phyloP scores from a whole-genome alignment of 2,329 filamentous ascomycete genomes.

The Tolypocladium album region DNA sequence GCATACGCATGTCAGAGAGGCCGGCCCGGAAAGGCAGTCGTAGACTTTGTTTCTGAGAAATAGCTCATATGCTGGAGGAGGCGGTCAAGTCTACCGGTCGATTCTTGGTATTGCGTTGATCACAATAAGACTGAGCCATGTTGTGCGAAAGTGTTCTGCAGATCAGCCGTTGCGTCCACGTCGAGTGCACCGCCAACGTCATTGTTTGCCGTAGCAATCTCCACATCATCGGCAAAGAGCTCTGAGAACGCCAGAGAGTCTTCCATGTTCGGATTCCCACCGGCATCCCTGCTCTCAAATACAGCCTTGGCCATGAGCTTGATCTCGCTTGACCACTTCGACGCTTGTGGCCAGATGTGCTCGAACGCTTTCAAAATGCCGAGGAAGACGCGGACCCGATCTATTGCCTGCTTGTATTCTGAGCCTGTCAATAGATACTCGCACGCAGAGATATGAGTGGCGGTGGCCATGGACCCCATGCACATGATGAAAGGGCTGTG shows the following conservation, averaged over 20 bases:
- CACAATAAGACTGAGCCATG: not conserved
- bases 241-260: not conserved
- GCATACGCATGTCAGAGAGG: conserved; percentile 9
- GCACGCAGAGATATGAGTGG: conserved; percentile 8
- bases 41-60: conserved; percentile 10
- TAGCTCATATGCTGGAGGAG: not conserved
- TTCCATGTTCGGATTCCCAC: not conserved
- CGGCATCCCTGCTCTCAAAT: not conserved
- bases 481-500: conserved; percentile 11
- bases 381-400: conserved; percentile 8
- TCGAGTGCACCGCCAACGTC: not conserved
- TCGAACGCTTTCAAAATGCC: conserved; percentile 6
- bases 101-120: no score
- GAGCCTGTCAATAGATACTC: conserved; percentile 3
- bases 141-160: not conserved
- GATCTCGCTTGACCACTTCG: conserved; percentile 6
- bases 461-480: conserved; percentile 9
- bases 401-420: conserved; percentile 3
- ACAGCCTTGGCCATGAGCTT: conserved; percentile 7
- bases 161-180: not conserved
- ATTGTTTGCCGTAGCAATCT: not conserved
- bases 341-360: conserved; percentile 8
- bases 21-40: conserved; percentile 14
- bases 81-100: not conserved
- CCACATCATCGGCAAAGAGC: not conserved